Evolutionary conservation across 768 basidiomycete genomes (phyloP).

Genomic region (Lactarius pseudohatsudake): DNA sequence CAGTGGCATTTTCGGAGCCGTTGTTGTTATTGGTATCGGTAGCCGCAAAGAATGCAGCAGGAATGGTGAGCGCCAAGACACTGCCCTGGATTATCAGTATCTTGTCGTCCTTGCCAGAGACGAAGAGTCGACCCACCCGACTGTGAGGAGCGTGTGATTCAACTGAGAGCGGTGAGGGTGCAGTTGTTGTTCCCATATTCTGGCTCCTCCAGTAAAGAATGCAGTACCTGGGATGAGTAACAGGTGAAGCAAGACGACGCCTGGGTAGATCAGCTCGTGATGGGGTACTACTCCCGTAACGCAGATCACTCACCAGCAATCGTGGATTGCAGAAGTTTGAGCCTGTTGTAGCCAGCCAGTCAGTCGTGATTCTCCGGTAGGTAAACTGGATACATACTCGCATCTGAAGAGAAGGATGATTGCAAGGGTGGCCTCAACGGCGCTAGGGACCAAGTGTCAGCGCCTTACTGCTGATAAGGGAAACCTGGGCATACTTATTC

Average conservation of each 20-base stretch:
- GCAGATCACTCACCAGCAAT: slow-evolving; percentile 49
- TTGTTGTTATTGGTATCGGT: slow-evolving; percentile 43
- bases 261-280: slow-evolving; percentile 34
- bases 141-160: slow-evolving; percentile 65
- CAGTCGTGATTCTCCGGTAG: not conserved
- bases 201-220: slow-evolving; percentile 67
- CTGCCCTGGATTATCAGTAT: slow-evolving; percentile 36
- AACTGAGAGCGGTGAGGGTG: slow-evolving; percentile 64
- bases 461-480: not conserved
- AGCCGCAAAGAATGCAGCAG: slow-evolving; percentile 67
- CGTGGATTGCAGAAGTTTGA: slow-evolving; percentile 66
- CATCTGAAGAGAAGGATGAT: slow-evolving; percentile 66
- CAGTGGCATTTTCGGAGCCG: slow-evolving; percentile 25
- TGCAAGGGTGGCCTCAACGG: slow-evolving; percentile 70
- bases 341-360: slow-evolving; percentile 37
- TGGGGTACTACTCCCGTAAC: not conserved
- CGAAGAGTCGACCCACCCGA: slow-evolving; percentile 50
- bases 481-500: slow-evolving; percentile 52
- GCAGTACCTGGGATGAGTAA: slow-evolving; percentile 68
- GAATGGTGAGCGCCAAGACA: slow-evolving; percentile 61
- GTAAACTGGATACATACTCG: slow-evolving; percentile 52
- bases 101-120: not conserved
- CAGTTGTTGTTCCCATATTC: slow-evolving; percentile 63
- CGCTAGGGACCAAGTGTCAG: slow-evolving; percentile 38
- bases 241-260: slow-evolving; percentile 70